Percentiles rank a stretch among this genome's conserved stretches.
Conservation (phyloP, 768 basidiomycete genomes). For the Coprinopsis strossmayeri region DNA sequence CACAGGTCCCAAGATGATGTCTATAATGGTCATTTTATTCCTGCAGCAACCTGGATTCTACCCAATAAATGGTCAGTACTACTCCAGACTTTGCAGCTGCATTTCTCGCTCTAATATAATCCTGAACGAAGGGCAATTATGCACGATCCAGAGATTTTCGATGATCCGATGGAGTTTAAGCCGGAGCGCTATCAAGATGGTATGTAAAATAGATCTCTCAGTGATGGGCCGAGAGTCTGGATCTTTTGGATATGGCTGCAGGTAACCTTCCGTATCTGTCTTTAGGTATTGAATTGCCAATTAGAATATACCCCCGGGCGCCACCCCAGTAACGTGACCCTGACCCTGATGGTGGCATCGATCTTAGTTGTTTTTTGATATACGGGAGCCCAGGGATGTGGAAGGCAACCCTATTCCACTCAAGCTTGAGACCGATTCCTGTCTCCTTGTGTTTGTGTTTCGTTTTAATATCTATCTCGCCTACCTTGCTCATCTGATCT, state of each 20-base stretch:
- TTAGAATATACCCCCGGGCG: constrained; percentile 17
- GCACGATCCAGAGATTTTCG: constrained; percentile 24
- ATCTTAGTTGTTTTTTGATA: constrained; percentile 15
- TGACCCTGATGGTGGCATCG: constrained; percentile 14
- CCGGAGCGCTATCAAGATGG: constrained; percentile 23
- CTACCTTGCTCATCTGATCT: too few relatives aligned
- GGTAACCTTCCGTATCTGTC: constrained; percentile 4
- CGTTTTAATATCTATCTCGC: too few relatives aligned
- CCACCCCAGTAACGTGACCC: constrained; percentile 12
- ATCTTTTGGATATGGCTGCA: constrained; percentile 17
- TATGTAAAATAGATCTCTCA: constrained; percentile 12
- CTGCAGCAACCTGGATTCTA: constrained; percentile 23
- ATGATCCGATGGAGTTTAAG: constrained; percentile 25
- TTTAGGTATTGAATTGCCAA: too few relatives aligned
- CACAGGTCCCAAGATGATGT: constrained; percentile 22
- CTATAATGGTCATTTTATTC: constrained; percentile 29
- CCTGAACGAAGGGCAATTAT: constrained; percentile 20
- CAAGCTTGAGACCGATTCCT: neutral
- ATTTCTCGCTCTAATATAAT: neutral
- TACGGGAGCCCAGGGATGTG: constrained; percentile 14
- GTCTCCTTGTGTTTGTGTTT: neutral
- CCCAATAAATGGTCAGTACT: constrained; percentile 20
- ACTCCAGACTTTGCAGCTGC: neutral
- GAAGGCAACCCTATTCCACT: constrained; percentile 13
- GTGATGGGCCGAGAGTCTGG: constrained; percentile 8